A percentile compares a stretch with the other conserved stretches of the same genome.
Evolutionary conservation across 768 basidiomycete species (phyloP).

Genomic region (Kwoniella sp.): DNA sequence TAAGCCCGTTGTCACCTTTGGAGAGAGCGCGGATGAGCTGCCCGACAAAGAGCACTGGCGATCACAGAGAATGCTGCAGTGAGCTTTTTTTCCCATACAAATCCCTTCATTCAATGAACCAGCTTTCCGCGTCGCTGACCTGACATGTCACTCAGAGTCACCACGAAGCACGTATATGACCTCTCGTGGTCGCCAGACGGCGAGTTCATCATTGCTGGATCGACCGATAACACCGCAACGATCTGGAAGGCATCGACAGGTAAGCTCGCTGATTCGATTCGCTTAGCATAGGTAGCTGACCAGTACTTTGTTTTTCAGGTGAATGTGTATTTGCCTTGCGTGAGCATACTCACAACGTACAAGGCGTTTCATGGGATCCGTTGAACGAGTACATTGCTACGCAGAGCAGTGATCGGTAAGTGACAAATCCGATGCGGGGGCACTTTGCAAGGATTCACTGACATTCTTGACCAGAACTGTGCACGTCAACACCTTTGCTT

Average conservation of each 20-base stretch:
- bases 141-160: too few relatives aligned
- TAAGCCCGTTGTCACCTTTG: constrained; percentile 72
- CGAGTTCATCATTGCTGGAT: constrained; percentile 91
- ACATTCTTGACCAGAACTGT: constrained; percentile 62
- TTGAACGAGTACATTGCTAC: constrained; percentile 96
- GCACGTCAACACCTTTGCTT: constrained; percentile 84
- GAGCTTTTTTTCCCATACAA: too few relatives aligned
- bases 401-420: constrained; percentile 83
- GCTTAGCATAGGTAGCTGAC: constrained; percentile 15
- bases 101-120: too few relatives aligned
- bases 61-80: constrained; percentile 77
- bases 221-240: constrained; percentile 87
- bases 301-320: constrained; percentile 20
- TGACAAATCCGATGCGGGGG: neutral
- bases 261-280: constrained; percentile 14
- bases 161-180: constrained; percentile 95
- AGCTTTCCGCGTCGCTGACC: neutral
- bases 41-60: constrained; percentile 97
- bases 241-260: constrained; percentile 53
- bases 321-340: constrained; percentile 58
- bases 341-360: constrained; percentile 94
- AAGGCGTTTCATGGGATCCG: constrained; percentile 99
- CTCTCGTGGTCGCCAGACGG: constrained; percentile 96
- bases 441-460: neutral
- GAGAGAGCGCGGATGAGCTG: constrained; percentile 75